Evolutionary conservation across 2,329 filamentous ascomycete species (phyloP).

Genomic region (Colletotrichum falcatum): DNA sequence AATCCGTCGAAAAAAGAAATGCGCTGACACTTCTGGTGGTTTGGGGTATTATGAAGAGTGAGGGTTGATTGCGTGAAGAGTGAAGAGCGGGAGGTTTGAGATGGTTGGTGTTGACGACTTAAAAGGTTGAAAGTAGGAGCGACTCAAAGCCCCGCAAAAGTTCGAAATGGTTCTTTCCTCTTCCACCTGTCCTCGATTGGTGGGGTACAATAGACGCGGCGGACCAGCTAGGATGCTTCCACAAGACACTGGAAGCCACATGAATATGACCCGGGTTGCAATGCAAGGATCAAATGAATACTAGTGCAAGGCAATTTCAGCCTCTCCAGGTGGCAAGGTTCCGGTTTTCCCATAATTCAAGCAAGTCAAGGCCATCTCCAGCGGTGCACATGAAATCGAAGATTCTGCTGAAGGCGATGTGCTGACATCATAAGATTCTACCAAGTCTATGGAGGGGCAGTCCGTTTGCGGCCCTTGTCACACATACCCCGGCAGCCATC

Average conservation of each 20-base stretch:
- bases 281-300: constrained; percentile 24
- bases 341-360: constrained; percentile 23
- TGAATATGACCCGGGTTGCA: constrained; percentile 19
- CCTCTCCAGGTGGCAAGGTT: constrained; percentile 25
- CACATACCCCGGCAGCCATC: constrained; percentile 11
- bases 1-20: constrained; percentile 28
- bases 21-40: constrained; percentile 25
- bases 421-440: constrained; percentile 39
- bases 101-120: constrained; percentile 22
- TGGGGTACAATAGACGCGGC: constrained; percentile 32
- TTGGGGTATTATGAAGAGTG: constrained; percentile 32
- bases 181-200: constrained; percentile 38
- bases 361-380: neutral
- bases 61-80: constrained; percentile 26
- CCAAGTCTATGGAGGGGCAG: constrained; percentile 29
- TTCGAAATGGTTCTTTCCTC: constrained; percentile 40
- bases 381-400: constrained; percentile 13
- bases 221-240: constrained; percentile 28
- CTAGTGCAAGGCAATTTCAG: constrained; percentile 22
- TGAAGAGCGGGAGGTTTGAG: neutral
- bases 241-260: constrained; percentile 20
- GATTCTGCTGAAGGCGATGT: constrained; percentile 21
- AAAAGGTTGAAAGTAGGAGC: constrained; percentile 39
- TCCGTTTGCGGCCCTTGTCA: constrained; percentile 13
- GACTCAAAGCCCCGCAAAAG: constrained; percentile 38